phyloP scores from a whole-genome alignment of 208 protist genomes.

The Balamuthia mandrillaris region DNA sequence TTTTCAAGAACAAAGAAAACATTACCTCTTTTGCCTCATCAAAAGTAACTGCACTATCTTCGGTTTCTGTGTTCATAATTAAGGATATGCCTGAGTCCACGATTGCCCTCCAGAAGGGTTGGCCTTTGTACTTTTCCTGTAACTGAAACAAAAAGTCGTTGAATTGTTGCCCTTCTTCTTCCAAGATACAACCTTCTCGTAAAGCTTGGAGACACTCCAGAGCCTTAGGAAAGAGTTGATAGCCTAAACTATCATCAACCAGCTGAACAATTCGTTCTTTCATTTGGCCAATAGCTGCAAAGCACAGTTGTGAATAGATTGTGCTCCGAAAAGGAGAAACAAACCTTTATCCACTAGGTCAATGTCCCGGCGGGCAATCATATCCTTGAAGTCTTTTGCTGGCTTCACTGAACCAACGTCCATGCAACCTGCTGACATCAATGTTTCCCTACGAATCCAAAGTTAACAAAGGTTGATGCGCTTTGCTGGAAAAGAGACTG shows the following conservation, averaged over 20 bases:
- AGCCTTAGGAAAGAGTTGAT: slow-evolving; percentile 75
- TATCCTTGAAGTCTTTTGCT: slow-evolving; percentile 48
- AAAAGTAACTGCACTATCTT: too few relatives aligned
- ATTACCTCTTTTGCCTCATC: too few relatives aligned
- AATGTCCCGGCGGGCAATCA: slow-evolving; percentile 60
- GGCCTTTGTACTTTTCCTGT: too few relatives aligned
- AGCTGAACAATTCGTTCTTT: slow-evolving; percentile 67
- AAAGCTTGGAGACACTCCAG: slow-evolving; percentile 70
- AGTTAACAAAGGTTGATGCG: background rate
- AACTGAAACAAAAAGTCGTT: too few relatives aligned
- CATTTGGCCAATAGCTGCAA: slow-evolving; percentile 70
- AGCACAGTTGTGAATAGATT: background rate
- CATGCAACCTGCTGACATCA: slow-evolving; percentile 38
- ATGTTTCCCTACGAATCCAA: slow-evolving; percentile 12
- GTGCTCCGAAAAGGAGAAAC: background rate
- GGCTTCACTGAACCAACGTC: slow-evolving; percentile 59
- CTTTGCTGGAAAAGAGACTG: background rate
- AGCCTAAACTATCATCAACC: slow-evolving; percentile 69
- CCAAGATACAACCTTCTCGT: slow-evolving; percentile 71
- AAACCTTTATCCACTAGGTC: slow-evolving; percentile 59
- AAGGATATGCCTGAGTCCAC: too few relatives aligned
- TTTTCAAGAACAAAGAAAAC: too few relatives aligned
- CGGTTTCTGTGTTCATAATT: too few relatives aligned
- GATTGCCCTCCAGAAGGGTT: too few relatives aligned
- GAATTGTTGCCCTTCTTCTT: too few relatives aligned